Conservation (phyloP, 345 rosid species). For the Physaria fendleri region DNA sequence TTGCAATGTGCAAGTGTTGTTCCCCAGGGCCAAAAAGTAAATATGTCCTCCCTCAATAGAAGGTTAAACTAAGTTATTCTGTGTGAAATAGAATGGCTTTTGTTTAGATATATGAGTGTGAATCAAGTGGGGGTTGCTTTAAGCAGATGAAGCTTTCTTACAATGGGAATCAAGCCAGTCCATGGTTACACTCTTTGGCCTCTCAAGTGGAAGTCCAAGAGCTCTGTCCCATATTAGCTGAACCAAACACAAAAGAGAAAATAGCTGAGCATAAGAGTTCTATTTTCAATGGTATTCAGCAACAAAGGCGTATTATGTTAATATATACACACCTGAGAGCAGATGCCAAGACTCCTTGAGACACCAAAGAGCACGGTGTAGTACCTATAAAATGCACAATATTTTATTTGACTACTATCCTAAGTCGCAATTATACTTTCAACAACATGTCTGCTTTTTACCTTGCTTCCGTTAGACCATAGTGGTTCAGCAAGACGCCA, state of each 20-base stretch:
- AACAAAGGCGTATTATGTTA: background rate
- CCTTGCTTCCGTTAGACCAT: slow-evolving; percentile 96
- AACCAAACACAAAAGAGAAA: slow-evolving; percentile 14
- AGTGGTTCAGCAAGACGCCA: slow-evolving; percentile 89
- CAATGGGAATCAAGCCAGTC: slow-evolving; percentile 82
- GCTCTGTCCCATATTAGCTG: slow-evolving; percentile 98
- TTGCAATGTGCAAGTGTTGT: no score
- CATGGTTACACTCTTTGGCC: slow-evolving; percentile 98
- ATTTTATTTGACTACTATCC: background rate
- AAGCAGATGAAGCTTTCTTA: slow-evolving; percentile 48
- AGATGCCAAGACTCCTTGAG: slow-evolving; percentile 94
- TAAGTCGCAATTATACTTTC: background rate
- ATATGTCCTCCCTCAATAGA: no score
- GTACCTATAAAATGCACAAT: slow-evolving; percentile 40
- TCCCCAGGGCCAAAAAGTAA: no score
- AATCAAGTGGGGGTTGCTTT: background rate
- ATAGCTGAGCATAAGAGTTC: background rate
- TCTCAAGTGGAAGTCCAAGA: slow-evolving; percentile 85
- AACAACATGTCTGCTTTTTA: slow-evolving; percentile 18
- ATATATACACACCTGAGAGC: slow-evolving; percentile 68
- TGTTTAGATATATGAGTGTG: background rate
- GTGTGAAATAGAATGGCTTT: slow-evolving; percentile 5
- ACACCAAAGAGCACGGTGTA: slow-evolving; percentile 96
- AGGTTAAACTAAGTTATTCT: no score
- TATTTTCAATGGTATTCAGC: background rate